Evolutionary conservation across 176 grass and related monocot genomes (phyloP), one percentile per base, ranked within the genome.

Genomic region (Rhynchospora tenuis): DNA sequence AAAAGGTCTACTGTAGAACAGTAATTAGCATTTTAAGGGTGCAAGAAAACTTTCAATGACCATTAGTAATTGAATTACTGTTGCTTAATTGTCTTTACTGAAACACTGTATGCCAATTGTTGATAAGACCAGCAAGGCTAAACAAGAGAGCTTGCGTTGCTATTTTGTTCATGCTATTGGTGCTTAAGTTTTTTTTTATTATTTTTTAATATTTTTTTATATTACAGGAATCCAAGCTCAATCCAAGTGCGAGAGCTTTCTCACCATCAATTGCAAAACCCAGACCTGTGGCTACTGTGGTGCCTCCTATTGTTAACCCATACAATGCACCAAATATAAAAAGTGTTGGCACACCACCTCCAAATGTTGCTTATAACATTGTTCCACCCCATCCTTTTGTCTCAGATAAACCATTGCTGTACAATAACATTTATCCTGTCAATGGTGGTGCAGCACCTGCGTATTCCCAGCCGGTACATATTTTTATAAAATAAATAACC

Each of bases 151-250:
- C 4, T 1, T 69, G n/a, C 27, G 11, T 81, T 80, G 1, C 19
- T 86, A 64, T 70, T 42, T 81, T 65, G 48, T n/a, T 54, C 5
- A 13, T 81, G 31, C 52, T 64, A 84, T 52, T 83, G 0, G 29
- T 79, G 3, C 17, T 55, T 24, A 84, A 76, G 52, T 54, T 12
- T 86, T 55, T 85, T 80, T 19, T 64, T 7, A 33, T 50, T 45
- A n/a, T 56, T 52, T 81, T 82, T 81, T 3, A 64, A 67, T 67
- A 47, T 59, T 58, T 68, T 77, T 88, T 60, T 83, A 54, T 91
- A 54, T 91, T 91, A 65, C 92, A 98, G 95, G 89, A 90, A 84
- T 98, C 88, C 52, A 98, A 95, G 85, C 92, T 98, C 84, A 98
- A 95, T 83, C 92, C 95, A 85, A 82, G 76, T 65, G 95, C 95